These are phyloP conservation scores for Tetrapisispora iriomotensis DNA, from an alignment of 805 yeast species.

Conservation along the genomic window DNA sequence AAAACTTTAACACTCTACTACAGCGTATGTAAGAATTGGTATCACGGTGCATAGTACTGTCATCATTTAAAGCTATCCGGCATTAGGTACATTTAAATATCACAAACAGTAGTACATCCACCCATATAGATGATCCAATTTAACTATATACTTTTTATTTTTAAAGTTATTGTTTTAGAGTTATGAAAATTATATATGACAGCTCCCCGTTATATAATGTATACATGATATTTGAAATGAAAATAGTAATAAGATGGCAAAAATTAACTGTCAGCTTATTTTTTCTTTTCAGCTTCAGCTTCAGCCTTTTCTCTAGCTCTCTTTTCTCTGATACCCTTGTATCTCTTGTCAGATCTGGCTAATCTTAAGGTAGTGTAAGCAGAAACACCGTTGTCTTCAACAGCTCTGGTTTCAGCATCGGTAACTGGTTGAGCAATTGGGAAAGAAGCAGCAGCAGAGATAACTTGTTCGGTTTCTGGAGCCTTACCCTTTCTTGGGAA, in stretches of 20 bases:
- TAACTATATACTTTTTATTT: too few relatives aligned
- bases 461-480: conserved; percentile 70
- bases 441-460: conserved; percentile 69
- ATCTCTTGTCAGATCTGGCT: conserved; percentile 91
- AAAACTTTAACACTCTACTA: too few relatives aligned
- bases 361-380: conserved; percentile 93
- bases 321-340: conserved; percentile 95
- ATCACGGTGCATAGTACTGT: too few relatives aligned
- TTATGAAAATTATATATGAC: conserved; percentile 4
- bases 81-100: too few relatives aligned
- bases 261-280: conserved; percentile 32
- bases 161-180: conserved; percentile 3
- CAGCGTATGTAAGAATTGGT: too few relatives aligned
- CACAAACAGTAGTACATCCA: too few relatives aligned
- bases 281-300: conserved; percentile 99
- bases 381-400: conserved; percentile 58
- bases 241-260: conserved; percentile 1
- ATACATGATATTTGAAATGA: conserved; percentile 3
- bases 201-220: conserved; percentile 4
- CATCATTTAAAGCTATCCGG: too few relatives aligned
- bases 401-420: conserved; percentile 82
- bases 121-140: too few relatives aligned
- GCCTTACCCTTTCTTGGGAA: conserved; percentile 88
- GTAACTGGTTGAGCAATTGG: conserved; percentile 76
- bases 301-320: conserved; percentile 95